A percentile compares a stretch with the other conserved stretches of the same genome.
Conservation (phyloP, 2,329 filamentous ascomycete genomes). For the Tolypocladium cylindrosporum region DNA sequence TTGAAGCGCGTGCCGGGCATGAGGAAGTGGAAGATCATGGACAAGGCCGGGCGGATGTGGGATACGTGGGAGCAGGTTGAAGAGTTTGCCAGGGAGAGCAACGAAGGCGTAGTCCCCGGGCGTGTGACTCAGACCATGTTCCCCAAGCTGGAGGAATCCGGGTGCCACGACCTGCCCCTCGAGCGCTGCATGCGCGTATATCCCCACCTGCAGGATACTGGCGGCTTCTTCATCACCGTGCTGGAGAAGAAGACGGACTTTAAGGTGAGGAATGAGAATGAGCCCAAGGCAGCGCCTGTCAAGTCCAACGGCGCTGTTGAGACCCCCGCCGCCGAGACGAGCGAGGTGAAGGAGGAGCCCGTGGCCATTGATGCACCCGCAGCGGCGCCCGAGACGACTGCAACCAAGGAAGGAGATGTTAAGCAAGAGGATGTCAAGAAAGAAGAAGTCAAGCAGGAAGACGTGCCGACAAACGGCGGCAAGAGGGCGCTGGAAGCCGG, state of each 20-base stretch:
- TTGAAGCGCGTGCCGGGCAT: slow-evolving; percentile 71
- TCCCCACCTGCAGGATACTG: slow-evolving; percentile 90
- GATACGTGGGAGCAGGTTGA: slow-evolving; percentile 74
- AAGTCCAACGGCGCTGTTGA: slow-evolving; percentile 4
- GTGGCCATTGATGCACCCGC: background rate
- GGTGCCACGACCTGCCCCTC: slow-evolving; percentile 59
- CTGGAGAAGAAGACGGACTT: slow-evolving; percentile 87
- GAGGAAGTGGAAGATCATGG: slow-evolving; percentile 82
- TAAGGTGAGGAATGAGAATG: slow-evolving; percentile 61
- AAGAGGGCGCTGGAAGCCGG: slow-evolving; percentile 25
- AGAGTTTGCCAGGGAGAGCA: slow-evolving; percentile 52
- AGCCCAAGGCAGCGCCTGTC: slow-evolving; percentile 25
- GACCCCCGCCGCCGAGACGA: slow-evolving; percentile 8
- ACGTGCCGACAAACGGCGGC: slow-evolving; percentile 13
- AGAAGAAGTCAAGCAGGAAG: slow-evolving; percentile 14
- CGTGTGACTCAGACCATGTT: slow-evolving; percentile 79
- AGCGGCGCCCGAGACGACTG: slow-evolving; percentile 10
- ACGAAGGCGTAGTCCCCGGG: slow-evolving; percentile 43
- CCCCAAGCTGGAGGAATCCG: slow-evolving; percentile 43
- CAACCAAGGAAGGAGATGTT: slow-evolving; percentile 15
- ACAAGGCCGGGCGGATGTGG: slow-evolving; percentile 73
- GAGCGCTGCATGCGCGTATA: slow-evolving; percentile 92
- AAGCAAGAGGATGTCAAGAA: slow-evolving; percentile 20
- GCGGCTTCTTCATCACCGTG: slow-evolving; percentile 94
- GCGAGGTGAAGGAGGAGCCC: slow-evolving; percentile 10